Evolutionary conservation across 2,329 filamentous ascomycete genomes (phyloP), one percentile per base, ranked within the genome.

Genomic region (Verticillium tricorpus): DNA sequence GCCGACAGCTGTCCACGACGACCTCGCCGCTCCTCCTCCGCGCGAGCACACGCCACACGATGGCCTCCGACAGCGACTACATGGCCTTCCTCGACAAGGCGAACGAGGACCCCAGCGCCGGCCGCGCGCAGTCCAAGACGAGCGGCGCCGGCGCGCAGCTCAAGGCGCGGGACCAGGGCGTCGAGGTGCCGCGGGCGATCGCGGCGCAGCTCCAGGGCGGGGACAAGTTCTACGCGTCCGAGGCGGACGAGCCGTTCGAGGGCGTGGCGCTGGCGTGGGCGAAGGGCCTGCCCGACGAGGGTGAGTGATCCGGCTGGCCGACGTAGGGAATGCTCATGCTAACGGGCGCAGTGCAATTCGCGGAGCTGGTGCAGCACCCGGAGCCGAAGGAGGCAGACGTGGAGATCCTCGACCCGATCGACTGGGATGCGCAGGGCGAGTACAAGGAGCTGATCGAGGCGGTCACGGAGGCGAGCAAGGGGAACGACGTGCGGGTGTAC

Each of bases 221-320:
- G 9, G 79, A 89, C 62, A 83, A 81, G 54, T 88, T 89, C 71
- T 96, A 95, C 74, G 75, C 85, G 17, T 95, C 89, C 64, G 93
- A 97, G 63, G 87, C 91, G 34, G 93, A 97, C 73, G 92, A 96
- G 80, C 88, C 89, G 5, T 97, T 96, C 74, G 87, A 90, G 72
- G 86, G 87, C 3, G 91, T 97, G 6, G 86, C 84, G 60, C 73
- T 96, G 67, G 82, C 80, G 66, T 91, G 84, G 77, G 80, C 78
- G 28, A 77, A 77, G 58, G 79, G 80, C 3, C 70, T 89, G 68
- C 85, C 88, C 1, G 81, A 85, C 67, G 87, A 89, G 74, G 81
- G 87, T 89, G 71, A 69, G 82, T 77, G 25, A 6, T 5, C 19
- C 15, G 8, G 11, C 17, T 4, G 40, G 56, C 7, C 5, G 19